A percentile compares a stretch with the other conserved stretches of the same genome.
These are phyloP conservation scores for Russula virescens DNA, from an alignment of 768 basidiomycete species.

Conservation along the genomic window DNA sequence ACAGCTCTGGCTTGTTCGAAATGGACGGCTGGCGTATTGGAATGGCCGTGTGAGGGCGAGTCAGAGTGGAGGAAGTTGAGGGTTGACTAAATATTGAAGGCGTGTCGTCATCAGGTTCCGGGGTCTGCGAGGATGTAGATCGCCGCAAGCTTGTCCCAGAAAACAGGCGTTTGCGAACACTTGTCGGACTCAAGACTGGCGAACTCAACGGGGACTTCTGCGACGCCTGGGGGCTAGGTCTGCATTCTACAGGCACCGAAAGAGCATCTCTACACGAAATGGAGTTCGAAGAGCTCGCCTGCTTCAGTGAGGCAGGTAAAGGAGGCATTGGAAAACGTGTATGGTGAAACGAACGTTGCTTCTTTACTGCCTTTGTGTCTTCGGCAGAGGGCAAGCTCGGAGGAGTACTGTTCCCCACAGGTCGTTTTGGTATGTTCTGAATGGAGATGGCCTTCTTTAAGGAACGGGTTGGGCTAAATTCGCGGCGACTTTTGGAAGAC, in stretches of 20 bases:
- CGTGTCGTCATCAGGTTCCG: conserved; percentile 45
- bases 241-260: conserved; percentile 17
- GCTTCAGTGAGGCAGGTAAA: conserved; percentile 33
- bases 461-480: conserved; percentile 27
- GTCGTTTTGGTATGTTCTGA: conserved; percentile 38
- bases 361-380: conserved; percentile 36
- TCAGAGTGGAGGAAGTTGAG: neutral
- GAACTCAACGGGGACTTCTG: conserved; percentile 15
- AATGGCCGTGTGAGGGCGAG: conserved; percentile 8
- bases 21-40: neutral
- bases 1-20: neutral
- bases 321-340: conserved; percentile 50
- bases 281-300: conserved; percentile 25
- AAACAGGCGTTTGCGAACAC: conserved; percentile 53
- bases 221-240: conserved; percentile 18
- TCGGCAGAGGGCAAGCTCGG: conserved; percentile 31
- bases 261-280: conserved; percentile 11
- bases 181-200: conserved; percentile 22
- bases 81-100: conserved; percentile 49
- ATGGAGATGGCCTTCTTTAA: conserved; percentile 55
- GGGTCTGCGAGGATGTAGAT: conserved; percentile 42
- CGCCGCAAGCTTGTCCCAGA: conserved; percentile 50
- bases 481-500: conserved; percentile 5
- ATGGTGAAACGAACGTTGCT: conserved; percentile 62
- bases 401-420: conserved; percentile 29